These are phyloP conservation scores for Musa itinerans DNA, from an alignment of 176 grass and related monocot species.

Conservation along the genomic window DNA sequence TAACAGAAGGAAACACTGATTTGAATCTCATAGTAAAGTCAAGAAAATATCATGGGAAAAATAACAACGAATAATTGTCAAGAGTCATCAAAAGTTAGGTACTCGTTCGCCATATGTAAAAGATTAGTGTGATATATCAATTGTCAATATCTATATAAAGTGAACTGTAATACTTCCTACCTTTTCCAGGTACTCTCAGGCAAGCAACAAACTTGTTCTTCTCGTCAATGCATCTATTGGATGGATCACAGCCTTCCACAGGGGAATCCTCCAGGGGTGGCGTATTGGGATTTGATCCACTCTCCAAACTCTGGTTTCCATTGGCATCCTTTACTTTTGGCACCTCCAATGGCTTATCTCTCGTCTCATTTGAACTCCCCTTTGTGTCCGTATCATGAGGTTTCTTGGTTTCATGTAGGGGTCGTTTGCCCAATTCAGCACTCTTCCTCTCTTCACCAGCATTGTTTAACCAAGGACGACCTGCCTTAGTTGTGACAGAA, in stretches of 20 bases:
- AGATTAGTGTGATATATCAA: too few species aligned
- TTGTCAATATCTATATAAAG: background rate
- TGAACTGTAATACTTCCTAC: slow-evolving; percentile 1
- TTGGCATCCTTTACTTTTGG: slow-evolving; percentile 15
- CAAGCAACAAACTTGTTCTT: slow-evolving; percentile 65
- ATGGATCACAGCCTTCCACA: slow-evolving; percentile 60
- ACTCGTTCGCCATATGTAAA: too few species aligned
- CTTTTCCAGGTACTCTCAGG: slow-evolving; percentile 81
- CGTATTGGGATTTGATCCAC: background rate
- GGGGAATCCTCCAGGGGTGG: slow-evolving; percentile 9
- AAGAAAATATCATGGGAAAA: too few species aligned
- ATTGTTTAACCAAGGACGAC: slow-evolving; percentile 12
- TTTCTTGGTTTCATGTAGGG: slow-evolving; percentile 8
- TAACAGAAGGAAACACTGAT: too few species aligned
- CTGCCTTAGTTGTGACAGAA: slow-evolving; percentile 18
- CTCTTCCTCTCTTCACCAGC: slow-evolving; percentile 16
- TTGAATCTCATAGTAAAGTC: too few species aligned
- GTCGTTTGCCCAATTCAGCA: slow-evolving; percentile 1
- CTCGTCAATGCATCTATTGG: slow-evolving; percentile 56
- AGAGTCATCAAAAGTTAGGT: too few species aligned
- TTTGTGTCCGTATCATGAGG: slow-evolving; percentile 15
- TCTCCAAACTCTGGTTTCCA: slow-evolving; percentile 9
- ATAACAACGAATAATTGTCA: too few species aligned
- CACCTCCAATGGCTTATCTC: slow-evolving; percentile 21
- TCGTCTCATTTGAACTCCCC: slow-evolving; percentile 18